Evolutionary conservation across 2,329 filamentous ascomycete genomes (phyloP), one percentile per base, ranked within the genome.

Genomic region (Sordariomycetes sp.): DNA sequence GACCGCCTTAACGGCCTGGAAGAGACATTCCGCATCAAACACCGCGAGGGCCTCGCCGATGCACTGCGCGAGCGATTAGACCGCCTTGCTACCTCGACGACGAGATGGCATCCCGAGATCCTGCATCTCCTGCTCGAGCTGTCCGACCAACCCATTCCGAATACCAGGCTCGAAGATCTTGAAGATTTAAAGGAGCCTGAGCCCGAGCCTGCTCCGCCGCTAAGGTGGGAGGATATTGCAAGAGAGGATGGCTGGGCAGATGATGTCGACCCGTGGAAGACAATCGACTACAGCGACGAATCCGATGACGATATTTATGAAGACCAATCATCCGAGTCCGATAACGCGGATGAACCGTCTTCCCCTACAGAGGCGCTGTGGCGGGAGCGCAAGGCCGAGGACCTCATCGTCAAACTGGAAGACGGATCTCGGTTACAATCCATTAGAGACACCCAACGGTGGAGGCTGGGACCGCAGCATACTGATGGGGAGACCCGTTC

Each of bases 1-100:
- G 79, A 79, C 43, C 79, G 78, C 40, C 76, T 93, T 1, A 76
- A 83, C 54, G 89, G 89, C 1, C 76, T 97, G 2, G 86, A 92
- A 63, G 94, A 97, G 73, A 91, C 93, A 64, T 94, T 97, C 65
- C 81, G 85, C 35, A 79, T 97, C 58, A 79, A 90, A 54, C 86
- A 88, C 66, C 84, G 89, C 61, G 92, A 97, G 65, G 83, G 83
- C 46, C 74, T 97, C 28, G 90, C 90, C 14, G 85, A 92, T 59
- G 84, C 87, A 60, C 72, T 97, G 48, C 74, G 78, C 7, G 67
- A 74, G 56, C 61, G 88, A 40, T 70, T 90, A 16, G 72, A 79
- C 46, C 80, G 85, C 60, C 71, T 96, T 22, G 73, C 79, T 12
- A 66, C 72, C 60, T 55, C 75, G 72, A 40, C 78, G 11, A 67